phyloP scores from a whole-genome alignment of 2,329 filamentous ascomycete species.

The Purpureocillium lavendulum region DNA sequence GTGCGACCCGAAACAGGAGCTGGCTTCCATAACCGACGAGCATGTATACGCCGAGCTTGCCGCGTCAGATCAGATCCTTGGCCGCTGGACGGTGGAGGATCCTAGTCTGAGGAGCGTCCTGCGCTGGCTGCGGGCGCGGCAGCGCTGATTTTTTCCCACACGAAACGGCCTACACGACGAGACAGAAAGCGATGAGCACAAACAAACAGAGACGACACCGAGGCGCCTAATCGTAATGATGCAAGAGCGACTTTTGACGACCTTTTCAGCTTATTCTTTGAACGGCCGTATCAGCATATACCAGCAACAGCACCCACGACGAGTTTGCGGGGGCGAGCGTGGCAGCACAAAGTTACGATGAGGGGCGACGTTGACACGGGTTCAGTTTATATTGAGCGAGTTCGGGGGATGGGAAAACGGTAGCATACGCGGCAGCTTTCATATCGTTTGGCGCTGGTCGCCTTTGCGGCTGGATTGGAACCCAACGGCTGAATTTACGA shows the following conservation, averaged over 20 bases:
- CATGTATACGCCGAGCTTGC: slow-evolving; percentile 47
- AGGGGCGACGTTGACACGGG: too few species aligned
- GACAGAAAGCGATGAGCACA: neutral
- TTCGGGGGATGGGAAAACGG: too few species aligned
- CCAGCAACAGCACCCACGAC: too few species aligned
- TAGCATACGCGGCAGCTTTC: too few species aligned
- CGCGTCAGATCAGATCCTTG: slow-evolving; percentile 42
- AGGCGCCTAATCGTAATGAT: neutral
- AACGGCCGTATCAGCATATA: neutral
- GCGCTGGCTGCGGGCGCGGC: slow-evolving; percentile 44
- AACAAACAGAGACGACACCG: neutral
- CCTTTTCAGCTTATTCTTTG: neutral
- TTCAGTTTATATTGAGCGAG: too few species aligned
- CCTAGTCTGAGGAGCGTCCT: slow-evolving; percentile 48
- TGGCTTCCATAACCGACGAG: slow-evolving; percentile 50
- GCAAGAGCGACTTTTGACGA: too few species aligned
- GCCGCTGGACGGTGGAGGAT: slow-evolving; percentile 56
- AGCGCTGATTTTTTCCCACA: slow-evolving; percentile 8
- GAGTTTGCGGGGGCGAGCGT: too few species aligned
- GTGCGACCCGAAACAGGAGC: slow-evolving; percentile 33
- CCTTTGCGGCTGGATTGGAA: neutral
- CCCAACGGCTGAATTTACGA: too few species aligned
- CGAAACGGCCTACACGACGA: neutral
- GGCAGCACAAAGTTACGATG: too few species aligned
- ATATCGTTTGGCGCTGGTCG: too few species aligned